Base-by-base conservation (phyloP, 1,284 basidiomycete genomes). In the Rhodotorula sp. region DNA sequence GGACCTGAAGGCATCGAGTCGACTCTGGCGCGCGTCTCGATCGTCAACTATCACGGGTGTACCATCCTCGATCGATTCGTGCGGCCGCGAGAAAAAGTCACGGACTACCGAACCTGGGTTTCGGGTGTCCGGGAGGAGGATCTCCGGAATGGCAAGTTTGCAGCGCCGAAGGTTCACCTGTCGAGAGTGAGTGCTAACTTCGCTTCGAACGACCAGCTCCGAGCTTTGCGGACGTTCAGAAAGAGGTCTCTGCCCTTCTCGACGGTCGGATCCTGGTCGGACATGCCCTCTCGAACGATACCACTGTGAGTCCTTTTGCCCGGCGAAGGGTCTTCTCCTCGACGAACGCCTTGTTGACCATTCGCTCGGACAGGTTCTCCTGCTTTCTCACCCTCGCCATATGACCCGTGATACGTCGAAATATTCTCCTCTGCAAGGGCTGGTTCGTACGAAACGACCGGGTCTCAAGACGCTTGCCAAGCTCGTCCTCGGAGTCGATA, bases 81-180 rank as follows among this genome's bases (percentile, higher is more conserved):
- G 29, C 83, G 85, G 67, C 95, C 93, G 76, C 85, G 88, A 62
- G 95, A 98, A 79, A 86, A 86, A 45, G 93, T 99, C 2, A 91
- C 93, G 8, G 95, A 99, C 82, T 98, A 95, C 82, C 84, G 94
- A 57, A 99, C 96, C 0, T 87, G 90, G 83, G 94, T 88, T 74
- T 95, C 91, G 76, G 95, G 96, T 1, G 87, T 99, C 5, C 83
- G 92, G 37, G 86, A 87, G 46, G 79, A 81, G 14, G 92, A 99
- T 79, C 86, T 99, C 82, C 78, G 86, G 0, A 83, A 87, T 62
- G 90, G 89, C 86, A 76, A 70, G 83, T 78, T 53, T 48, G 26
- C 7, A 48, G 24, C 42, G n/a, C 46, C 58, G 22, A 24, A 8
- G 18, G 22, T 30, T n/a, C 30, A 6, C 6, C 42, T 26, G 22